phyloP scores from a whole-genome alignment of 2,329 filamentous ascomycete genomes.

The Dactylellina parvicollis region DNA sequence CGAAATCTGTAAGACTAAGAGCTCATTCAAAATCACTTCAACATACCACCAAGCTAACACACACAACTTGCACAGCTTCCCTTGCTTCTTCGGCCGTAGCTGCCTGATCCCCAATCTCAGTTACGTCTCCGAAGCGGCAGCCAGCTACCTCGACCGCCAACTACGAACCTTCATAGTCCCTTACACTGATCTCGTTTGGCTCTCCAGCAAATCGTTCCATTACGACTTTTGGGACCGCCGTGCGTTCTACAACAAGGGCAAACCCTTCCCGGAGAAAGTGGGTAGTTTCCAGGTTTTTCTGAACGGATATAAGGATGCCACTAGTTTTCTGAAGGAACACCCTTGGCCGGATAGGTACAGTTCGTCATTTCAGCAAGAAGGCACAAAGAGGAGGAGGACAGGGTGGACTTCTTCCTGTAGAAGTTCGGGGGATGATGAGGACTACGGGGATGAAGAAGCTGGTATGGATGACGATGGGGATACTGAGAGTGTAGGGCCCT shows the following conservation, averaged over 20 bases:
- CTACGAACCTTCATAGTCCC: conserved; percentile 91
- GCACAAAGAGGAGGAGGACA: conserved; percentile 65
- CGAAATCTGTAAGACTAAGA: conserved; percentile 72
- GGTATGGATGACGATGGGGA: conserved; percentile 59
- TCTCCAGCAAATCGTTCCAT: conserved; percentile 96
- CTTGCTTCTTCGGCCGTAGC: conserved; percentile 93
- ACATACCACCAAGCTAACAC: conserved; percentile 8
- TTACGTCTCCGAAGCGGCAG: conserved; percentile 96
- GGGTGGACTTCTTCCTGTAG: conserved; percentile 61
- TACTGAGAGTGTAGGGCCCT: conserved; percentile 63
- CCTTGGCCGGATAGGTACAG: conserved; percentile 94
- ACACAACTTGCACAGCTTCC: conserved; percentile 68
- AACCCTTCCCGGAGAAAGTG: conserved; percentile 84
- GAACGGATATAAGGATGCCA: conserved; percentile 96
- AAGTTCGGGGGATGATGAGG: conserved; percentile 62
- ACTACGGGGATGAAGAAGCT: conserved; percentile 63
- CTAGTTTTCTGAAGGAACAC: conserved; percentile 90
- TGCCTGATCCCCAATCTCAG: conserved; percentile 97
- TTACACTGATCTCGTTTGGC: conserved; percentile 91
- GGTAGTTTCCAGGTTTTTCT: conserved; percentile 98
- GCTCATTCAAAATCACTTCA: background rate
- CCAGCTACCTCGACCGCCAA: conserved; percentile 91
- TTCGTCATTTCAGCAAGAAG: conserved; percentile 74
- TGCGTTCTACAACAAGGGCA: conserved; percentile 86
- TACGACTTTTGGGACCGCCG: conserved; percentile 97